Evolutionary conservation across 345 rosid species (phyloP).

Genomic region (Ceriops zippeliana): DNA sequence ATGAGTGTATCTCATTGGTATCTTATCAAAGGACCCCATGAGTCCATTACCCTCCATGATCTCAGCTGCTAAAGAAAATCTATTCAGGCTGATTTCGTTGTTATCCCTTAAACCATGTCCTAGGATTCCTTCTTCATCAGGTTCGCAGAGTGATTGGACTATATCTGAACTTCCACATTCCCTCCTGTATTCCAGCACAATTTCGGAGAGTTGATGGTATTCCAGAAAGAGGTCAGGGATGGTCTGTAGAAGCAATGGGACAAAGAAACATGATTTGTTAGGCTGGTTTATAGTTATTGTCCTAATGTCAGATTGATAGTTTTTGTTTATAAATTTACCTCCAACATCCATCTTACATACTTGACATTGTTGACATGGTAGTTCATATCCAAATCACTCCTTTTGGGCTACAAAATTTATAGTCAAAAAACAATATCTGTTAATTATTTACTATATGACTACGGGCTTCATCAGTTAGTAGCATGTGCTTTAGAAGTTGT

Average conservation of each 20-base stretch:
- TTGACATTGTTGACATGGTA: slow-evolving; percentile 74
- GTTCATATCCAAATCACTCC: slow-evolving; percentile 69
- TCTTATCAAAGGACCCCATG: slow-evolving; percentile 29
- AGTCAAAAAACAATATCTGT: not conserved
- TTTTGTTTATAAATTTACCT: slow-evolving; percentile 34
- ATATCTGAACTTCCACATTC: slow-evolving; percentile 56
- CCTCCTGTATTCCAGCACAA: slow-evolving; percentile 48
- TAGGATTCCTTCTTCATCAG: slow-evolving; percentile 43
- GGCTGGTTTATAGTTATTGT: not conserved
- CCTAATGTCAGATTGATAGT: not conserved
- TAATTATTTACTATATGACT: not conserved
- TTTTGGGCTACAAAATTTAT: slow-evolving; percentile 38
- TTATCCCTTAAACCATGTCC: slow-evolving; percentile 16
- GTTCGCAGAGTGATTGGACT: slow-evolving; percentile 58
- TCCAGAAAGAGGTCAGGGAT: slow-evolving; percentile 52
- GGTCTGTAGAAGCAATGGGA: slow-evolving; percentile 30
- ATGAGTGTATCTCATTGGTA: slow-evolving; percentile 43
- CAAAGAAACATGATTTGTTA: not conserved
- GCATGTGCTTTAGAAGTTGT: slow-evolving; percentile 6
- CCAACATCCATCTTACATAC: slow-evolving; percentile 70
- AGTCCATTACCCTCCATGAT: slow-evolving; percentile 43
- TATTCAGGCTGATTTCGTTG: slow-evolving; percentile 19
- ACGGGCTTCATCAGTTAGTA: not conserved
- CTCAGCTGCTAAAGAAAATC: slow-evolving; percentile 40
- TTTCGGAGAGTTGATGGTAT: slow-evolving; percentile 41